Evolutionary conservation across 2,329 filamentous ascomycete genomes (phyloP), one percentile per base, ranked within the genome.

Genomic region (Aspergillus intermedius): DNA sequence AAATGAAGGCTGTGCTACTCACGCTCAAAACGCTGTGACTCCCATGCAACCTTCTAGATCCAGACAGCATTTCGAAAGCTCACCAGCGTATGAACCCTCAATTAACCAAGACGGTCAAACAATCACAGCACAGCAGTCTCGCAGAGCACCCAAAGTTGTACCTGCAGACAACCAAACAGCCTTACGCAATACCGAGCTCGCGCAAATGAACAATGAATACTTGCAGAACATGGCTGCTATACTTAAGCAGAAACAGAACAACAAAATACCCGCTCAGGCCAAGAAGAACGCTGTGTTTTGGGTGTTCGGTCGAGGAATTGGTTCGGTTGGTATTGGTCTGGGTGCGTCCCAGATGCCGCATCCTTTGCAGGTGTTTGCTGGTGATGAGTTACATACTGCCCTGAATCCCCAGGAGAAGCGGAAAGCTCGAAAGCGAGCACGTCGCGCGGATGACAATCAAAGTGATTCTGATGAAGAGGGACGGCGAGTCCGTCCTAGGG

Each of bases 261-360:
- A 73, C 30, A 73, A 69, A 43, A 58, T 68, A 12, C 54, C 64
- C 10, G 62, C 65, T 0, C 68, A 77, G 39, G 80, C 82, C 2
- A 86, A 80, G 65, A 80, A 77, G 59, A 85, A 84, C 50, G 84
- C 83, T 0, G 74, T 75, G 9, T 74, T 77, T 56, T 86, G 79
- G 72, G 74, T 86, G 3, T 74, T 79, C 50, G 79, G 78, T 4
- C 61, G 69, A 43, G 81, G 82, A 5, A 69, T 84, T 42, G 79
- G 77, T 39, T 73, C 73, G 39, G 72, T 83, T 6, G 79, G 79
- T 9, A 48, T 65, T 5, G 72, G 70, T 2, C 54, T 79, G 10
- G 74, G 74, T 5, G 60, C 65, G 9, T 63, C 66, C 3, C 62
- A 60, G n/a, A 58, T 68, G 34, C 51, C 60, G 5, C 74, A 76